A percentile compares a stretch with the other conserved stretches of the same genome.
These are phyloP conservation scores for Saturnispora silvae DNA, from an alignment of 805 yeast genomes.

Conservation along the genomic window DNA sequence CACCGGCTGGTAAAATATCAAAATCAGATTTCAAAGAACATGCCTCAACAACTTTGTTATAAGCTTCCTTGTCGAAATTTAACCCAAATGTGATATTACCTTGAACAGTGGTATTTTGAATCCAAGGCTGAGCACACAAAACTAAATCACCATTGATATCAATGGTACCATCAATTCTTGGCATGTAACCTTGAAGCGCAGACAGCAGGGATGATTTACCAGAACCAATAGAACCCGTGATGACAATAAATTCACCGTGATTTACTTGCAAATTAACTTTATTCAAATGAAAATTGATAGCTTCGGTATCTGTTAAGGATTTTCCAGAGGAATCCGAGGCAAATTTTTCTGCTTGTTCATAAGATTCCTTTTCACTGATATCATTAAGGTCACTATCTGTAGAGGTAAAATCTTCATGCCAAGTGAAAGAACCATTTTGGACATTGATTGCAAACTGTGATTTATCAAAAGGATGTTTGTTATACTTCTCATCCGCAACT, in stretches of 20 bases:
- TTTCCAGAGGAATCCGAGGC: not conserved
- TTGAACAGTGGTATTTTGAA: slow-evolving; percentile 72
- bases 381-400: not conserved
- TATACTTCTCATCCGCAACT: slow-evolving; percentile 21
- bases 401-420: slow-evolving; percentile 29
- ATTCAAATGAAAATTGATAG: slow-evolving; percentile 34
- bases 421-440: slow-evolving; percentile 46
- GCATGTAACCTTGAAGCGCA: slow-evolving; percentile 64
- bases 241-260: slow-evolving; percentile 59
- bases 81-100: slow-evolving; percentile 65
- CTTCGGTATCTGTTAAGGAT: no score
- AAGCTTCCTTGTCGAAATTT: slow-evolving; percentile 35
- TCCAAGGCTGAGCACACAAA: slow-evolving; percentile 56
- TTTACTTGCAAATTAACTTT: slow-evolving; percentile 42
- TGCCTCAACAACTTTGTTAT: slow-evolving; percentile 43
- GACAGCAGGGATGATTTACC: slow-evolving; percentile 68
- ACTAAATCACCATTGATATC: slow-evolving; percentile 42
- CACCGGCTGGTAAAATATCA: slow-evolving; percentile 62
- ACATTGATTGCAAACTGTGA: slow-evolving; percentile 34
- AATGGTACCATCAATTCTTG: slow-evolving; percentile 39
- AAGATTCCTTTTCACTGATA: not conserved
- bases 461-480: slow-evolving; percentile 11
- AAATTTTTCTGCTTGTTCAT: not conserved
- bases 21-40: slow-evolving; percentile 64
- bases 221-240: slow-evolving; percentile 73